Evolutionary conservation across 192 early-diverging fungal genomes (phyloP).

Genomic region (Obelidium mucronatum): DNA sequence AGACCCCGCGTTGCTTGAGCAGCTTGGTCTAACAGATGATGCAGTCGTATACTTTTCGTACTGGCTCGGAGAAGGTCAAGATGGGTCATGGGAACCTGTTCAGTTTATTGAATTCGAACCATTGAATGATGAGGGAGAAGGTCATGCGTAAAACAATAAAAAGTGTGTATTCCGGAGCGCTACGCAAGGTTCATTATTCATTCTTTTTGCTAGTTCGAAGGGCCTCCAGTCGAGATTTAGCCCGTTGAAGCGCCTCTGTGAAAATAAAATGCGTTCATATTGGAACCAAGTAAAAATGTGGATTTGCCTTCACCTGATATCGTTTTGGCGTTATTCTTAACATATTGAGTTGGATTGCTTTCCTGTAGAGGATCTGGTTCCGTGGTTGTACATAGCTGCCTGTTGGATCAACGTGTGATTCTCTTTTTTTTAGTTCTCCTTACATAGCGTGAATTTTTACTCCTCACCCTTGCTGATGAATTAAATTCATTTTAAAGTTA

Average conservation of each 20-base stretch:
- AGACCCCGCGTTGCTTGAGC: constrained; percentile 51
- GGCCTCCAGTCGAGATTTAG: constrained; percentile 17
- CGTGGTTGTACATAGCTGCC: background rate
- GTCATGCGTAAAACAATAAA: background rate
- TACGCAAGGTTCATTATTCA: background rate
- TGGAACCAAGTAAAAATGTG: background rate
- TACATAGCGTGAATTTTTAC: background rate
- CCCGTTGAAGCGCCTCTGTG: constrained; percentile 29
- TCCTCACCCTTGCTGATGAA: constrained; percentile 45
- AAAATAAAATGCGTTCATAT: too few species aligned
- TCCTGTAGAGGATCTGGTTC: constrained; percentile 7
- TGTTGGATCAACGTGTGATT: background rate
- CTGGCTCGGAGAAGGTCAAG: constrained; percentile 33
- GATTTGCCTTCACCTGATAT: constrained; percentile 10
- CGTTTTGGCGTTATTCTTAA: constrained; percentile 19
- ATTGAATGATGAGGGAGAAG: constrained; percentile 43
- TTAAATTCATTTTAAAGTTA: constrained; percentile 38
- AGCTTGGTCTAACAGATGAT: constrained; percentile 51
- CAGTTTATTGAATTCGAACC: constrained; percentile 54
- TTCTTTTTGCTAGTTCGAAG: constrained; percentile 23
- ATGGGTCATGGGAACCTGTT: constrained; percentile 54
- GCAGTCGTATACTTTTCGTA: constrained; percentile 42
- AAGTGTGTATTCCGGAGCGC: too few species aligned
- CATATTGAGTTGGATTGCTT: constrained; percentile 16
- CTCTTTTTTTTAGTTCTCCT: too few species aligned